Evolutionary conservation across 768 basidiomycete species (phyloP), one percentile per base, ranked within the genome.

Genomic region (Agaricus sinodeliciosus): DNA sequence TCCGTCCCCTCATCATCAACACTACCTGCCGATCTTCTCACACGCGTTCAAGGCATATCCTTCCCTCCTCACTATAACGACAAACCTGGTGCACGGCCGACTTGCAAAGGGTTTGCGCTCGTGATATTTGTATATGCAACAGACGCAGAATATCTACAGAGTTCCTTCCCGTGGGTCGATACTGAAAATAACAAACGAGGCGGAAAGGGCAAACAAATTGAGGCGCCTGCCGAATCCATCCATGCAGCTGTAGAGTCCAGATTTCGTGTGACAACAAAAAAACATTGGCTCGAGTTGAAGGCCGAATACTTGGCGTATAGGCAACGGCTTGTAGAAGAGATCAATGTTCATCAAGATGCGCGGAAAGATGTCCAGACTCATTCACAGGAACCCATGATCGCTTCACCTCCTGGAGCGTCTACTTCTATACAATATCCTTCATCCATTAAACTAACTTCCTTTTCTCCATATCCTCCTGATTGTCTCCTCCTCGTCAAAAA

Each of bases 41-140:
- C 62, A 18, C 66, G 64, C 18, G 61, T 90, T 4, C 82, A 90
- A 61, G 57, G 63, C 35, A 70, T 92, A 39, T 56, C 66, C 1
- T 72, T 87, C 25, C 85, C 83, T 11, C 71, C 78, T 0, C 85
- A 90, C 59, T 77, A 84, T 62, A 74, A 78, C 44, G 86, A 87
- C 62, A 72, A 72, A 48, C 75, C 78, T 12, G 78, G 68, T 2
- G 73, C 76, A 22, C 58, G 67, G 12, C 80, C 84, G 2, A 77
- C 75, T 49, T 84, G 77, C 65, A 90, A 85, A 70, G 85, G 86
- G 1, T 91, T 90, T 56, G 87, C 87, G 0, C 76, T 92, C 26
- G 69, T 91, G 49, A 80, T 80, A 0, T 69, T 91, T 41, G 64
- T 70, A 2, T 53, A 65, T 4, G 34, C 62, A 0, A 63, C 68